Base-by-base conservation (phyloP, 1,139 yeast species). In the Pichia sp. region DNA sequence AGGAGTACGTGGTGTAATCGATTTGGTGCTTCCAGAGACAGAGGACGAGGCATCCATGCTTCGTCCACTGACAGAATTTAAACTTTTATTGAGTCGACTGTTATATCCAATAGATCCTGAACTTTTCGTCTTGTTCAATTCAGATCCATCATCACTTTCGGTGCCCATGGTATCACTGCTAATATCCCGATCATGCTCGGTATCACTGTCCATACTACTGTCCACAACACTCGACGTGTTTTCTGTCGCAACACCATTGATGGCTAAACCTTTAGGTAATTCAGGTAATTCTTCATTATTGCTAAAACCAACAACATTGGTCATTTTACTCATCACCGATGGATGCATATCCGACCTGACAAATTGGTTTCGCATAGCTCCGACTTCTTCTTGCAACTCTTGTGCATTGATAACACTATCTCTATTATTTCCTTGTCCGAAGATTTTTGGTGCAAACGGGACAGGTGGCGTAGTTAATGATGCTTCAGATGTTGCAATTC, bases 331-430 rank as follows among this genome's bases (percentile, higher is more conserved):
- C 12, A 47, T 19, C 4, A 47, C 36, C 10, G 50, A 42, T 12
- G 45, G 45, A 33, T 47, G 45, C 38, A 38, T 47, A 21, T 48
- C 48, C 10, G 15, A 30, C 22, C 58, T 44, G 15, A 58, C 50
- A 43, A 58, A 57, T 14, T 45, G 45, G 46, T 36, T 49, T 48
- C 51, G 50, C 51, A 34, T 46, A 17, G 46, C 51, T 35, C 47
- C 51, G 9, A 49, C 48, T 20, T 44, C 45, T 21, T 40, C 20
- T 8, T 35, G 27, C 21, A 49, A 21, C 22, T 35, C 35, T 33
- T 40, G 34, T 5, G 32, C 48, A 38, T 42, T 19, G 12, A 33
- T 8, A 2, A 45, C 12, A 19, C 46, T 41, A 18, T 37, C 38
- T 19, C 40, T 39, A 28, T 21, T 38, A 14, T 22, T 6, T 22